Evolutionary conservation across 2,329 filamentous ascomycete genomes (phyloP).

Genomic region (Pseudonectria foliicola): DNA sequence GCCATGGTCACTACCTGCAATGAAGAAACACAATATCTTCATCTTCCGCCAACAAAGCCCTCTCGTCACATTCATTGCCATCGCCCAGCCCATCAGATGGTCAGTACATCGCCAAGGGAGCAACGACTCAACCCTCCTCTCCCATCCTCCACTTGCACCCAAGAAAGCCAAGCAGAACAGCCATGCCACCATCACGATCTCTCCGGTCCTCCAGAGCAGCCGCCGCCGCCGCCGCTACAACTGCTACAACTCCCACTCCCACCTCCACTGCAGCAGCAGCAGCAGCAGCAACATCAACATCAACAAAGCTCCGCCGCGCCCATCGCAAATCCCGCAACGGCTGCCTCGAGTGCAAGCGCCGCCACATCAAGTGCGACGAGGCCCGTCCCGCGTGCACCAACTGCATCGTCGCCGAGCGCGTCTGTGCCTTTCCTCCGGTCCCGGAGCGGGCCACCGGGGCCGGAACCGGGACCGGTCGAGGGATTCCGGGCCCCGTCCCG

Average conservation of each 20-base stretch:
- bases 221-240: constrained; percentile 3
- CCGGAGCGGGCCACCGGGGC: constrained; percentile 1
- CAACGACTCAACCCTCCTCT: no score
- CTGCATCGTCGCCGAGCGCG: constrained; percentile 30
- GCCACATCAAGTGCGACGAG: constrained; percentile 38
- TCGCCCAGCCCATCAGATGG: no score
- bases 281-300: constrained; percentile 3
- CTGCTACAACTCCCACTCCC: constrained; percentile 10
- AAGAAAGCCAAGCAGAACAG: no score
- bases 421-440: constrained; percentile 28
- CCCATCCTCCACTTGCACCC: no score
- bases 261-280: constrained; percentile 8
- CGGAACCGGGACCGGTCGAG: constrained; percentile 3
- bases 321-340: constrained; percentile 36
- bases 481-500: constrained; percentile 5
- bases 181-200: not conserved
- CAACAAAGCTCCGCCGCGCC: constrained; percentile 27
- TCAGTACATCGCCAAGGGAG: no score
- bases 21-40: no score
- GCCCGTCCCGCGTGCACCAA: constrained; percentile 32
- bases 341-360: constrained; percentile 33
- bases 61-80: no score
- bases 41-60: no score
- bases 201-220: not conserved
- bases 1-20: no score